Evolutionary conservation across 805 yeast genomes (phyloP), one percentile per base, ranked within the genome.

Genomic region (Spencermartinsiella europaea): DNA sequence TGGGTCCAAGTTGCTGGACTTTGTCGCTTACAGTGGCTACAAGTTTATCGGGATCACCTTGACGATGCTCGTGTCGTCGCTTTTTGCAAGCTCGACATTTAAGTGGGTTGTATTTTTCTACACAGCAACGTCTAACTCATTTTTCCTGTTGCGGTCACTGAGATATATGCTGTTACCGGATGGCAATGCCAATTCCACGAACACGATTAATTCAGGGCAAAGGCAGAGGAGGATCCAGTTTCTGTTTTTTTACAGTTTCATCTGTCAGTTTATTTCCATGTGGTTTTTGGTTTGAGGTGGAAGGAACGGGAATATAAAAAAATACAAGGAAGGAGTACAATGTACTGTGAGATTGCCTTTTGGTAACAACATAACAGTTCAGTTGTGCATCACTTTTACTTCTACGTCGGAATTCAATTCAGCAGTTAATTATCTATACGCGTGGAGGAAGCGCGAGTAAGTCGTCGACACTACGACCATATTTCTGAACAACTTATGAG

Each of bases 11-110:
- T 63, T 86, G 34, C 81, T 90, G 75, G 99, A 93, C 64, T 70
- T 93, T 50, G 76, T 86, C 7, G 83, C 95, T 50, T 93, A 87
- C 67, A 82, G 90, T 42, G 97, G 98, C 33, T 95, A 93, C 73
- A 93, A 93, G 65, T 95, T 88, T 62, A 88, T 95, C 34, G 87
- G 95, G 44, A 59, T 70, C 36, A 62, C 67, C 15, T 37, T 65
- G 42, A 65, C 68, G 17, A 59, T 65, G 51, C 51, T 66, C 36
- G 64, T 61, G 12, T 53, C 66, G 20, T 53, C 65, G 20, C 44
- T 66, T 25, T 38, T 59, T n/a, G 49, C 47, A 15, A 54, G 55
- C 48, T 43, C 72, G 21, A 56, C 71, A 12, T 59, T 77, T 47
- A 76, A 74, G 51, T 77, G 80, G 70, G 56, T 73, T 4, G 71